These are phyloP conservation scores for Exophiala mesophila DNA, from an alignment of 2,329 filamentous ascomycete genomes.

Conservation along the genomic window DNA sequence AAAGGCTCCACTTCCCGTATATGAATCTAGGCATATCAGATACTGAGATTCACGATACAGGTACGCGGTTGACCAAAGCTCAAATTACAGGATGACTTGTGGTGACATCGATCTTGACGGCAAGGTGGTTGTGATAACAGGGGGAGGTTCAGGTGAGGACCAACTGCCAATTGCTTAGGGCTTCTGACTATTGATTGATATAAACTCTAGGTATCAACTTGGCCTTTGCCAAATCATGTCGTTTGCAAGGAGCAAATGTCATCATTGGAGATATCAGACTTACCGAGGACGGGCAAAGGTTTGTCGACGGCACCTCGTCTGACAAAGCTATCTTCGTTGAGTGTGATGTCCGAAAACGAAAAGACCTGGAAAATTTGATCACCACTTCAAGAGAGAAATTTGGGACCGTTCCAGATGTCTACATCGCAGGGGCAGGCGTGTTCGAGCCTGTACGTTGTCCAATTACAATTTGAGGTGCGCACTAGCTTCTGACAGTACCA, in stretches of 20 bases:
- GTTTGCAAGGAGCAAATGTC: constrained; percentile 25
- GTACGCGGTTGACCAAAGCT: too few species aligned
- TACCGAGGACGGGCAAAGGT: constrained; percentile 28
- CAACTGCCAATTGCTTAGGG: too few species aligned
- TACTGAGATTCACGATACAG: too few species aligned
- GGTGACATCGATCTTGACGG: constrained; percentile 3
- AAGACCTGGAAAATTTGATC: constrained; percentile 27
- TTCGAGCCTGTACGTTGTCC: constrained; percentile 33
- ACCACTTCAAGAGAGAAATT: constrained; percentile 26
- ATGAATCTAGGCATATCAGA: too few species aligned
- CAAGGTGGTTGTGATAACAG: constrained; percentile 32
- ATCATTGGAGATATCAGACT: constrained; percentile 34
- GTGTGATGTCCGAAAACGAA: constrained; percentile 34
- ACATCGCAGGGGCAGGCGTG: constrained; percentile 35
- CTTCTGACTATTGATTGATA: too few species aligned
- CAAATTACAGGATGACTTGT: background rate
- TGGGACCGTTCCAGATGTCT: constrained; percentile 35
- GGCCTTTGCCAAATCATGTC: constrained; percentile 26
- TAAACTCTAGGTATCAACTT: constrained; percentile 31
- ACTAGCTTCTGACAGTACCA: too few species aligned
- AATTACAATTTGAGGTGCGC: too few species aligned
- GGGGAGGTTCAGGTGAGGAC: constrained; percentile 30
- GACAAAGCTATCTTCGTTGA: constrained; percentile 27
- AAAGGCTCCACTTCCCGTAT: too few species aligned
- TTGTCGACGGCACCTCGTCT: constrained; percentile 20